phyloP scores from a whole-genome alignment of 371 early-diverging fungal genomes.

The Massospora cicadina region DNA sequence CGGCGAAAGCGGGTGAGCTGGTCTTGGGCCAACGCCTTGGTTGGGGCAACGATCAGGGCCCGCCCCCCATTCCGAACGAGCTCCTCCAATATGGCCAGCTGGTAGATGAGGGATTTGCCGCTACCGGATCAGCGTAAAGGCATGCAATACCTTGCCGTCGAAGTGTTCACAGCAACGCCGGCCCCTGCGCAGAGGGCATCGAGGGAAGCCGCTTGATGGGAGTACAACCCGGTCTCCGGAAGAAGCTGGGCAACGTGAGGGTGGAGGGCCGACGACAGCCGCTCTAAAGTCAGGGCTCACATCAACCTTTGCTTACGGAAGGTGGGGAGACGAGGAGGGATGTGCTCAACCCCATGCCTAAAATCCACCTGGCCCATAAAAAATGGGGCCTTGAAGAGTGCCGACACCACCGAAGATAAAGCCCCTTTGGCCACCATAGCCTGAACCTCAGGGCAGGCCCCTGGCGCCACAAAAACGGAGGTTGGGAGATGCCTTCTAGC shows the following conservation, averaged over 20 bases:
- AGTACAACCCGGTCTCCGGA: background rate
- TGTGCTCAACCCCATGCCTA: background rate
- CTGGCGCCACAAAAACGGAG: background rate
- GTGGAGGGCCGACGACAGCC: background rate
- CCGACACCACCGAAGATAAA: background rate
- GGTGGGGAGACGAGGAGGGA: background rate
- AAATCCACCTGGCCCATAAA: background rate
- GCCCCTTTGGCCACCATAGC: background rate
- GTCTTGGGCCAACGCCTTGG: constrained; percentile 68
- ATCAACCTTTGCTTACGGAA: background rate
- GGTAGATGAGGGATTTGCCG: constrained; percentile 66
- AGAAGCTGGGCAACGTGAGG: background rate
- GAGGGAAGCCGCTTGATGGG: background rate
- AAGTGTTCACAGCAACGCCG: background rate
- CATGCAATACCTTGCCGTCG: background rate
- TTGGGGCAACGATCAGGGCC: constrained; percentile 44
- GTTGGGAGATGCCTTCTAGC: background rate
- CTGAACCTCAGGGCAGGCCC: background rate
- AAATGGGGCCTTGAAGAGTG: background rate
- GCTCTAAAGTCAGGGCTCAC: background rate
- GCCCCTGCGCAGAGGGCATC: background rate
- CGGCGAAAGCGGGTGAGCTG: constrained; percentile 18
- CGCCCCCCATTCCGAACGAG: constrained; percentile 23
- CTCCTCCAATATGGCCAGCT: constrained; percentile 37
- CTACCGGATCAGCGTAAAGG: constrained; percentile 16